Percentiles rank a stretch among this genome's conserved stretches.
Conservation (phyloP, 2,329 filamentous ascomycete genomes). For the Cordyceps cateniannulata region DNA sequence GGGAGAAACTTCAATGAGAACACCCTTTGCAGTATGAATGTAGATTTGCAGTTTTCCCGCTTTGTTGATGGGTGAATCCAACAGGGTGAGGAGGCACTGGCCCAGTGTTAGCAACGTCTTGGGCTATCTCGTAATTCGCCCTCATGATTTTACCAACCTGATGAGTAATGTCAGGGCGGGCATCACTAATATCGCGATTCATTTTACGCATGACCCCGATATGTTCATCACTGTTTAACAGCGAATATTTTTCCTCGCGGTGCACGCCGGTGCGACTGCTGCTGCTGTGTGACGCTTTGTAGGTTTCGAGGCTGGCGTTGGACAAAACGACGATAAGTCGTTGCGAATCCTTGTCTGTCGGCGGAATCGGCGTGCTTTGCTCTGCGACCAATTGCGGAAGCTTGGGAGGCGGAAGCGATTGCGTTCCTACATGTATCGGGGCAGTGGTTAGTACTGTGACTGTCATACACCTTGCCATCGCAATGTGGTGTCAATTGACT, state of each 20-base stretch:
- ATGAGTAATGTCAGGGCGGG: constrained; percentile 94
- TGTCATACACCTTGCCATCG: not conserved
- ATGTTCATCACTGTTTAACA: constrained; percentile 98
- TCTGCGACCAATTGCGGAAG: constrained; percentile 91
- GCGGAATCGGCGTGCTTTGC: constrained; percentile 77
- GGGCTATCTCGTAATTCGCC: too few species aligned
- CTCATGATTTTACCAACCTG: constrained; percentile 58
- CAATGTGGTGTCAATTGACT: constrained; percentile 7
- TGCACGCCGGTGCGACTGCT: constrained; percentile 55
- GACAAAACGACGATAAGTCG: constrained; percentile 92
- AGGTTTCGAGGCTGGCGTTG: constrained; percentile 95
- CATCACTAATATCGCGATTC: constrained; percentile 97
- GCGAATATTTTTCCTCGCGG: constrained; percentile 90
- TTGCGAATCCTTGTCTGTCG: constrained; percentile 83
- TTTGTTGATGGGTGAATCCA: constrained; percentile 98
- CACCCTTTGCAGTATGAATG: constrained; percentile 95
- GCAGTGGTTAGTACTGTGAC: not conserved
- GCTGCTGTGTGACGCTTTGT: constrained; percentile 78
- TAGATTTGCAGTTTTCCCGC: constrained; percentile 96
- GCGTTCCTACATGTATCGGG: constrained; percentile 58
- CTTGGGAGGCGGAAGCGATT: constrained; percentile 86
- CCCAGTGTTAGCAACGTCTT: not conserved
- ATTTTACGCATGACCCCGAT: constrained; percentile 99
- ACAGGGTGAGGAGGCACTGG: constrained; percentile 90
- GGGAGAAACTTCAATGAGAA: constrained; percentile 96